A percentile compares a stretch with the other conserved stretches of the same genome.
These are phyloP conservation scores for Cryphonectria japonica DNA, from an alignment of 2,329 filamentous ascomycete species.

Conservation along the genomic window DNA sequence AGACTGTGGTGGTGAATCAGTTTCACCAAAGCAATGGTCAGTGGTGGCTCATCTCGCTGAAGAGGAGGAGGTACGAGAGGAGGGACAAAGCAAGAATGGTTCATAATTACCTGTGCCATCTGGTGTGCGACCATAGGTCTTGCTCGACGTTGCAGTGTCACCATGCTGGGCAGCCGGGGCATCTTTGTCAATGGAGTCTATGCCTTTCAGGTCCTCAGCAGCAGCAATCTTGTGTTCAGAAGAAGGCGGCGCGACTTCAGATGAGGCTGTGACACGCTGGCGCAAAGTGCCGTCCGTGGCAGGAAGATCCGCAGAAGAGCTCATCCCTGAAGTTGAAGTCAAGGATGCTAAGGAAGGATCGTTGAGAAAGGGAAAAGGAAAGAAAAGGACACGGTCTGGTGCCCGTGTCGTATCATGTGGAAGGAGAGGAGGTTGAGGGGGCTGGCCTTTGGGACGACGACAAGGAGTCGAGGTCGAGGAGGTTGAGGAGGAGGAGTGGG, in stretches of 20 bases:
- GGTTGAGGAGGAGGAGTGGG: background rate
- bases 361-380: constrained; percentile 21
- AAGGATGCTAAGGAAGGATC: constrained; percentile 16
- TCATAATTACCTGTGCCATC: constrained; percentile 76
- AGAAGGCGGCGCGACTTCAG: constrained; percentile 9
- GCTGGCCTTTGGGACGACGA: background rate
- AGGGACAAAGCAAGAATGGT: constrained; percentile 13
- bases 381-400: constrained; percentile 1
- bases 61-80: background rate
- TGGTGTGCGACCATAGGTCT: constrained; percentile 89
- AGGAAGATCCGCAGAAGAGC: constrained; percentile 30
- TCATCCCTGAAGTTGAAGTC: constrained; percentile 33
- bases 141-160: constrained; percentile 51
- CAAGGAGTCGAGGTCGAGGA: background rate
- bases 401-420: background rate
- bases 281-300: constrained; percentile 38
- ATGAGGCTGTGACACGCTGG: constrained; percentile 16
- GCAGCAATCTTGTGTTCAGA: background rate
- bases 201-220: too few relatives aligned
- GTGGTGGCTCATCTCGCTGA: background rate
- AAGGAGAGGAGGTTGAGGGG: background rate
- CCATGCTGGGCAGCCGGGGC: constrained; percentile 20
- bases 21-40: background rate
- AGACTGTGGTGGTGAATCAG: constrained; percentile 63
- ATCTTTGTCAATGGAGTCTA: background rate